Evolutionary conservation across 1,284 basidiomycete genomes (phyloP).

Genomic region (Tetrapyrgos nigripes): DNA sequence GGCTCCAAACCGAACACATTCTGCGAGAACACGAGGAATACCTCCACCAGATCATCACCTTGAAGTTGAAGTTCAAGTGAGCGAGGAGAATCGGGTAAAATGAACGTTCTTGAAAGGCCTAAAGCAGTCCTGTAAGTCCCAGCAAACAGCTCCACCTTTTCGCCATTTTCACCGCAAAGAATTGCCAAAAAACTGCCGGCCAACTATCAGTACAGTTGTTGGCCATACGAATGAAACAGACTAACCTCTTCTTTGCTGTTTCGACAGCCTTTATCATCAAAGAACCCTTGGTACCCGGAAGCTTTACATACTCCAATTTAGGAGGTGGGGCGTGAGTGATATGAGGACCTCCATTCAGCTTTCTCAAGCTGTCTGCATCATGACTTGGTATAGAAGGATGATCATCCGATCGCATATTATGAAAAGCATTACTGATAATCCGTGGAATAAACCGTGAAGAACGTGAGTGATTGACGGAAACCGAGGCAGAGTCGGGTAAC

Average conservation of each 20-base stretch:
- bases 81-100: constrained; percentile 85
- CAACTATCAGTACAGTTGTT: neutral
- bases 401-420: constrained; percentile 57
- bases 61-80: constrained; percentile 88
- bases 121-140: constrained; percentile 84
- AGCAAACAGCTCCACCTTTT: constrained; percentile 90
- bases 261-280: constrained; percentile 84
- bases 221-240: constrained; percentile 8
- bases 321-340: constrained; percentile 70
- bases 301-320: constrained; percentile 87
- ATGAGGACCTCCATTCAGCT: constrained; percentile 33
- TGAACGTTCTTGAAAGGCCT: constrained; percentile 84
- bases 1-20: constrained; percentile 90
- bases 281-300: constrained; percentile 88
- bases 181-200: constrained; percentile 86
- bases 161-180: constrained; percentile 89
- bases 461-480: constrained; percentile 39
- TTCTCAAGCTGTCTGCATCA: constrained; percentile 42
- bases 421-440: constrained; percentile 70
- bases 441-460: constrained; percentile 73
- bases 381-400: constrained; percentile 46
- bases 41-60: constrained; percentile 88
- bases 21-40: constrained; percentile 86
- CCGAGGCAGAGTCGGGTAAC: constrained; percentile 33
- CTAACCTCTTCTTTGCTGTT: constrained; percentile 84